A percentile compares a stretch with the other conserved stretches of the same genome.
Evolutionary conservation across 768 basidiomycete species (phyloP).

Genomic region (Lentinula guzmanii): DNA sequence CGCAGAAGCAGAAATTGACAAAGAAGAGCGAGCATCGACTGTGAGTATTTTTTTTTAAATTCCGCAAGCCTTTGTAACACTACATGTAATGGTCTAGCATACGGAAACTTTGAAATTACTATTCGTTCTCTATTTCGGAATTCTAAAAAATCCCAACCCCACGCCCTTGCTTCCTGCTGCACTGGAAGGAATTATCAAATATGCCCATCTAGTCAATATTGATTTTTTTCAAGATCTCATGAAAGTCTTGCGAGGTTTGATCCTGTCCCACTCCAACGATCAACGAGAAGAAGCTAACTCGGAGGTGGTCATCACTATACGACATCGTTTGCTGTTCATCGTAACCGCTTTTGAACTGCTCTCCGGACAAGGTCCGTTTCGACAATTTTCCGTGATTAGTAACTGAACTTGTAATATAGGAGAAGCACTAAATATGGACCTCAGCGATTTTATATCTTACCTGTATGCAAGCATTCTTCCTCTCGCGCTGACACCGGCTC

Average conservation of each 20-base stretch:
- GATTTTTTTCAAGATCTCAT: constrained; percentile 98
- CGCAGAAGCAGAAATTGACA: constrained; percentile 90
- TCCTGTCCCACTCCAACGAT: constrained; percentile 40
- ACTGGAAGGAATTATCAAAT: constrained; percentile 87
- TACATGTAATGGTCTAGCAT: constrained; percentile 50
- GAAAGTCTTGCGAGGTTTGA: constrained; percentile 74
- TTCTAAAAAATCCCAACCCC: constrained; percentile 79
- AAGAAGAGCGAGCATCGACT: constrained; percentile 77
- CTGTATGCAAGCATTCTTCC: constrained; percentile 81
- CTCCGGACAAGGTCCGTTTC: constrained; percentile 77
- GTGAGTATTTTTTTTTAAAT: constrained; percentile 41
- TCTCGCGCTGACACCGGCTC: constrained; percentile 57
- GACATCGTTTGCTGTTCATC: constrained; percentile 74
- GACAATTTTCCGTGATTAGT: not conserved
- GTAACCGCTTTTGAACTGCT: constrained; percentile 97
- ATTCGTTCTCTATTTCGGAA: constrained; percentile 94
- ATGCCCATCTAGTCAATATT: constrained; percentile 94
- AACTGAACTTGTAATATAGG: constrained; percentile 38
- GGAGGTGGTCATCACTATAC: constrained; percentile 26
- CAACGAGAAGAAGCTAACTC: constrained; percentile 30
- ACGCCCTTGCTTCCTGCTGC: constrained; percentile 82
- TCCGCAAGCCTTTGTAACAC: constrained; percentile 2
- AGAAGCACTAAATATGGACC: constrained; percentile 96
- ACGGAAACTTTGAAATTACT: constrained; percentile 97
- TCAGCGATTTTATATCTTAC: constrained; percentile 79